Conservation (phyloP, 2,329 filamentous ascomycete species). For the Colletotrichum chlorophyti region DNA sequence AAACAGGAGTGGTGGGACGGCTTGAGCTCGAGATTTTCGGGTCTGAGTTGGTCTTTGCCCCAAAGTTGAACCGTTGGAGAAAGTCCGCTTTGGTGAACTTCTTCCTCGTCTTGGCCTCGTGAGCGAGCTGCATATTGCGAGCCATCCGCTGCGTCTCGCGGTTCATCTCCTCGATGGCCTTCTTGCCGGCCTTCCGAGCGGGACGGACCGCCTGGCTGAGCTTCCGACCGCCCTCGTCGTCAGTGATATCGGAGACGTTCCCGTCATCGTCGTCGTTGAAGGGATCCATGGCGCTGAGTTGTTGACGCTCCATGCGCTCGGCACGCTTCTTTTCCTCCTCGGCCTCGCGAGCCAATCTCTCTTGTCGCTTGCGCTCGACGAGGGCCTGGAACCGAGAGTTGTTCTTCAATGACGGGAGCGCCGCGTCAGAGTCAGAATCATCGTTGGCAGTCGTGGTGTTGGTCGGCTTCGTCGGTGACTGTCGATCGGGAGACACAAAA, state of each 20-base stretch:
- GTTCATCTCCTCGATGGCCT: constrained; percentile 92
- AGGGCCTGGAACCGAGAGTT: constrained; percentile 74
- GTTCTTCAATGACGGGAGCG: constrained; percentile 55
- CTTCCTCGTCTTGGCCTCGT: constrained; percentile 90
- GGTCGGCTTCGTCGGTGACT: constrained; percentile 36
- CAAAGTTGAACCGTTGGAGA: constrained; percentile 84
- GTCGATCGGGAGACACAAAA: constrained; percentile 60
- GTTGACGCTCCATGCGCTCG: constrained; percentile 47
- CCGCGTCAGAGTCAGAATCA: constrained; percentile 52
- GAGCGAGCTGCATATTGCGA: constrained; percentile 87
- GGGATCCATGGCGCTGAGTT: constrained; percentile 45
- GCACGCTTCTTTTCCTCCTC: constrained; percentile 57
- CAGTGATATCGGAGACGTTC: constrained; percentile 63
- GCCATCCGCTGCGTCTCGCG: constrained; percentile 91
- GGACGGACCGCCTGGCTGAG: constrained; percentile 75
- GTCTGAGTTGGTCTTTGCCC: constrained; percentile 40
- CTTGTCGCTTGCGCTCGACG: constrained; percentile 74
- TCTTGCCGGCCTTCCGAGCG: constrained; percentile 88
- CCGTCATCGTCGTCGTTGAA: constrained; percentile 53
- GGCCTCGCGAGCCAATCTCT: constrained; percentile 72
- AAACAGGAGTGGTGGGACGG: constrained; percentile 53
- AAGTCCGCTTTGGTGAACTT: constrained; percentile 85
- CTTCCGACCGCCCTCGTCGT: constrained; percentile 68
- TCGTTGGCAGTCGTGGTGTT: constrained; percentile 33
- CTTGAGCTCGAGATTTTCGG: constrained; percentile 61